Percentiles rank a stretch among this genome's conserved stretches.
These are phyloP conservation scores for Backusella liffmaniae DNA, from an alignment of 192 early-diverging fungal species.

Conservation along the genomic window DNA sequence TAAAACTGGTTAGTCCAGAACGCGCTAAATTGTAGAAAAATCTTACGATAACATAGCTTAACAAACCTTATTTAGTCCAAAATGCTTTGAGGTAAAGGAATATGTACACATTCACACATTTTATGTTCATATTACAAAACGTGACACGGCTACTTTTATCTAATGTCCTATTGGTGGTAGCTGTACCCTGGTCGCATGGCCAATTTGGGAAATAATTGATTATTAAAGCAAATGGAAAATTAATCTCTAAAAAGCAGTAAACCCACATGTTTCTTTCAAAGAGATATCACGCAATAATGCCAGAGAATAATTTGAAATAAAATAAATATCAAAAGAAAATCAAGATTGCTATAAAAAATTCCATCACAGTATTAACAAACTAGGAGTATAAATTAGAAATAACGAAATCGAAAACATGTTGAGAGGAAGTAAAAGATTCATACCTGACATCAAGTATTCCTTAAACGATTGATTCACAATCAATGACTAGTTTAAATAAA, in stretches of 20 bases:
- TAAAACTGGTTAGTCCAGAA: background rate
- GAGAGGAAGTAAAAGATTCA: background rate
- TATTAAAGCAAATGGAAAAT: constrained; percentile 3
- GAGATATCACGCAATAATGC: background rate
- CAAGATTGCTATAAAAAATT: background rate
- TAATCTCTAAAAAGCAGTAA: background rate
- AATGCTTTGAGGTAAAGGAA: background rate
- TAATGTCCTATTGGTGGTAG: background rate
- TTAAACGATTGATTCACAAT: background rate
- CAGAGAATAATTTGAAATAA: background rate
- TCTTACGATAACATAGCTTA: background rate
- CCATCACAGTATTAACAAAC: background rate
- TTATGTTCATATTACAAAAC: background rate
- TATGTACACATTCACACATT: background rate
- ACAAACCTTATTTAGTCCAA: background rate
- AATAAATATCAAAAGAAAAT: background rate
- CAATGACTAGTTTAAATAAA: background rate
- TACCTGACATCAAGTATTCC: background rate
- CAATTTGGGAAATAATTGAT: constrained; percentile 4
- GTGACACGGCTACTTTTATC: background rate
- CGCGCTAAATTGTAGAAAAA: background rate
- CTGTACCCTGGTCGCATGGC: background rate
- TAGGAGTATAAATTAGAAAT: background rate
- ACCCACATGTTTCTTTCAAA: background rate
- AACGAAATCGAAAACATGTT: background rate